These are phyloP conservation scores for Saccharomyces eubayanus DNA, from an alignment of 805 yeast genomes.

Conservation along the genomic window DNA sequence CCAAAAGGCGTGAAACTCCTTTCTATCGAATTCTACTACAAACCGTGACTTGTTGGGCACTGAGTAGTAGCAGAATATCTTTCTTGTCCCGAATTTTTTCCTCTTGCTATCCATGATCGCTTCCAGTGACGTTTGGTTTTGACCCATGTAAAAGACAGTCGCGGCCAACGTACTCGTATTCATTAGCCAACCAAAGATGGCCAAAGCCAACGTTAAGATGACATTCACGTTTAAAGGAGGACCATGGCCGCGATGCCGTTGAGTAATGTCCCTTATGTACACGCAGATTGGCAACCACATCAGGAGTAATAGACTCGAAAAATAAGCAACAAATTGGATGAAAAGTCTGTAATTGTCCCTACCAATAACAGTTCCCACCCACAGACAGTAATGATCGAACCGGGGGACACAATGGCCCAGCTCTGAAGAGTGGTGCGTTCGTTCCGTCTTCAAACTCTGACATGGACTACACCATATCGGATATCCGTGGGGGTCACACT, in stretches of 20 bases:
- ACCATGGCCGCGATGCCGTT: slow-evolving; percentile 10
- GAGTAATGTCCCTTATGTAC: slow-evolving; percentile 23
- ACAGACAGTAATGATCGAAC: slow-evolving; percentile 79
- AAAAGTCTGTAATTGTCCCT: slow-evolving; percentile 55
- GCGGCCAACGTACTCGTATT: slow-evolving; percentile 35
- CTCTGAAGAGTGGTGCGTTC: slow-evolving; percentile 64
- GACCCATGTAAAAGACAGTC: slow-evolving; percentile 38
- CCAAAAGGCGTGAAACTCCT: slow-evolving; percentile 20
- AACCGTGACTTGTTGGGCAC: slow-evolving; percentile 34
- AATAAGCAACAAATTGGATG: slow-evolving; percentile 40
- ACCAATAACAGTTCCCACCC: slow-evolving; percentile 71
- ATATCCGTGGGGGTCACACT: slow-evolving; percentile 64
- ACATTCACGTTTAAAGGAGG: slow-evolving; percentile 39
- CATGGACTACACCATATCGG: slow-evolving; percentile 73
- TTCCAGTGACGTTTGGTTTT: slow-evolving; percentile 54
- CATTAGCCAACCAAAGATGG: slow-evolving; percentile 41
- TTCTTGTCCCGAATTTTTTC: slow-evolving; percentile 4
- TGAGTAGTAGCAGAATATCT: slow-evolving; percentile 22
- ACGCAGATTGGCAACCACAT: slow-evolving; percentile 34
- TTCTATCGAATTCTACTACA: slow-evolving; percentile 33
- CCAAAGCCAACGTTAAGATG: slow-evolving; percentile 39
- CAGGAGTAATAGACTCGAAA: slow-evolving; percentile 33
- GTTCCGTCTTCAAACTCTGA: slow-evolving; percentile 51
- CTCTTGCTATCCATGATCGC: slow-evolving; percentile 35
- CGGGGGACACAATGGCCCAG: slow-evolving; percentile 51